A percentile compares a stretch with the other conserved stretches of the same genome.
These are phyloP conservation scores for Acorus gramineus DNA, from an alignment of 106 monocot species.

Conservation along the genomic window DNA sequence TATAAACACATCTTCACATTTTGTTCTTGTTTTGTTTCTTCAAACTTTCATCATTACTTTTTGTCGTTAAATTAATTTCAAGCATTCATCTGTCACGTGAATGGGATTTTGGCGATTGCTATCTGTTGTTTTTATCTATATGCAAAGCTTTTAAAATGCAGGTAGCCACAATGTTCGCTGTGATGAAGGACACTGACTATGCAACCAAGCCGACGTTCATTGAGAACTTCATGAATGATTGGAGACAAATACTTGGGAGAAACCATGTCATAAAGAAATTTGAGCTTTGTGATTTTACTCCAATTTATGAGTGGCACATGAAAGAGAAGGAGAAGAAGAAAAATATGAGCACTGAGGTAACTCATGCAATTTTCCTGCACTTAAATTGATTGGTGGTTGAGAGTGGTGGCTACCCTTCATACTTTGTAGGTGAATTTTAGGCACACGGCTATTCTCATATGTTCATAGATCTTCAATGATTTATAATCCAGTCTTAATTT, in stretches of 20 bases:
- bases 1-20: too few relatives aligned
- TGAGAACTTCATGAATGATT: conserved; percentile 85
- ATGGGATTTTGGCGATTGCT: too few relatives aligned
- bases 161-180: conserved; percentile 99
- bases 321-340: conserved; percentile 97
- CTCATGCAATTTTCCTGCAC: conserved; percentile 2
- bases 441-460: too few relatives aligned
- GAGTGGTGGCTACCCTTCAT: too few relatives aligned
- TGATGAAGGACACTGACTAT: conserved; percentile 98
- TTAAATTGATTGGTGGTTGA: too few relatives aligned
- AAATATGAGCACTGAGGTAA: conserved; percentile 75
- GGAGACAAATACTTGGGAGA: conserved; percentile 77
- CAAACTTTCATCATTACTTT: not conserved
- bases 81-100: too few relatives aligned
- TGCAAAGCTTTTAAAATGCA: conserved; percentile 19
- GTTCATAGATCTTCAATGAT: too few relatives aligned
- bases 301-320: conserved; percentile 95
- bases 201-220: conserved; percentile 76
- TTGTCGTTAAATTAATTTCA: not conserved
- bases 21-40: too few relatives aligned
- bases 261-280: conserved; percentile 95
- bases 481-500: too few relatives aligned
- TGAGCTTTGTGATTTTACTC: conserved; percentile 91
- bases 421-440: too few relatives aligned
- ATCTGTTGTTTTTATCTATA: not conserved